phyloP scores from a whole-genome alignment of 768 basidiomycete genomes.

The Obba rivulosa region DNA sequence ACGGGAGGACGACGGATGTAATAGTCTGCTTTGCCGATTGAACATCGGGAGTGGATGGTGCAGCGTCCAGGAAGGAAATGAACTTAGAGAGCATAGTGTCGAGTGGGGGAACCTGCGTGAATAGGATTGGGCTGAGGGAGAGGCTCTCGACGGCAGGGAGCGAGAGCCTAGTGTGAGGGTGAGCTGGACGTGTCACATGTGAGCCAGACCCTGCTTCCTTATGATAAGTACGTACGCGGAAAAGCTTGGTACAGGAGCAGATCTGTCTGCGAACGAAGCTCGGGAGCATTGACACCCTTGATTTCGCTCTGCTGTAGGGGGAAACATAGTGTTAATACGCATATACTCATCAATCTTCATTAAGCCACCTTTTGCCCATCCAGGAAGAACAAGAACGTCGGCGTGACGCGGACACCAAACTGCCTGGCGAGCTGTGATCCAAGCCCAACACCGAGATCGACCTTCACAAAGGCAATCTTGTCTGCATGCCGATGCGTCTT shows the following conservation, averaged over 20 bases:
- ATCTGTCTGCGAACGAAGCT: conserved; percentile 70
- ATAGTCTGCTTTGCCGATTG: conserved; percentile 47
- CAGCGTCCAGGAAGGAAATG: conserved; percentile 50
- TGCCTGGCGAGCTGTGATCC: conserved; percentile 54
- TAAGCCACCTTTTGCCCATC: conserved; percentile 60
- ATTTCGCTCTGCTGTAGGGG: conserved; percentile 54
- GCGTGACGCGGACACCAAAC: conserved; percentile 71
- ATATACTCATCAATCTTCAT: background rate
- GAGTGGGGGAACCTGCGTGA: conserved; percentile 62
- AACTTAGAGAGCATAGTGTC: conserved; percentile 63
- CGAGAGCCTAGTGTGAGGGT: conserved; percentile 60
- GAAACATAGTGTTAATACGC: background rate
- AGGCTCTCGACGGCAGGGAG: conserved; percentile 57
- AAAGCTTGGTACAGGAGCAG: conserved; percentile 70
- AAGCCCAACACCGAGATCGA: conserved; percentile 72
- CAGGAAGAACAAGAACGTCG: conserved; percentile 86
- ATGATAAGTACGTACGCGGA: conserved; percentile 54
- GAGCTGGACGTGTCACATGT: conserved; percentile 43
- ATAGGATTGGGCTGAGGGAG: conserved; percentile 72
- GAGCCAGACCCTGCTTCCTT: background rate
- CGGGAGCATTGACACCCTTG: conserved; percentile 64
- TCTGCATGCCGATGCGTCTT: conserved; percentile 33
- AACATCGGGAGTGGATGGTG: conserved; percentile 27
- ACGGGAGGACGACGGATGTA: conserved; percentile 46
- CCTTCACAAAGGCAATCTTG: conserved; percentile 74